These are phyloP conservation scores for Boeremia lycopersici DNA, from an alignment of 2,329 filamentous ascomycete species.

Conservation along the genomic window DNA sequence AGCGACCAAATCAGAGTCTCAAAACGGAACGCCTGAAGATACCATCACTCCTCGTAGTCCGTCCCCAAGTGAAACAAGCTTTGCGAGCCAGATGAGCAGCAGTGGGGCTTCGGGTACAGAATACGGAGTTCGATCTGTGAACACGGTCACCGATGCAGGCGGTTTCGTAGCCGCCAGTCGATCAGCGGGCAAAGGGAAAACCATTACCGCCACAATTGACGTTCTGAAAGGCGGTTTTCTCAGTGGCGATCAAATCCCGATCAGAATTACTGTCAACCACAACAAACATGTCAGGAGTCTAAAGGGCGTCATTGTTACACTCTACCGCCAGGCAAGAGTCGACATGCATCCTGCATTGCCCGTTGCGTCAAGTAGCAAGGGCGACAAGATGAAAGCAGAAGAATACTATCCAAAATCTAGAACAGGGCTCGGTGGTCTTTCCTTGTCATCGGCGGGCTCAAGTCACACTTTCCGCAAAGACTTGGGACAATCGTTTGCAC, in stretches of 20 bases:
- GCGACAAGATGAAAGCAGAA: slow-evolving; percentile 73
- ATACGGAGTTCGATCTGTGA: slow-evolving; percentile 48
- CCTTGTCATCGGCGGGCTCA: slow-evolving; percentile 82
- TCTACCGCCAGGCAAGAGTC: slow-evolving; percentile 89
- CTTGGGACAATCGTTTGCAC: slow-evolving; percentile 83
- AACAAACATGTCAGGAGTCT: slow-evolving; percentile 89
- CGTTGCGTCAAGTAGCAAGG: slow-evolving; percentile 66
- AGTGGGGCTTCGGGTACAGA: slow-evolving; percentile 54
- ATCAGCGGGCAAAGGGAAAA: slow-evolving; percentile 67
- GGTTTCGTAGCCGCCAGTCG: slow-evolving; percentile 48
- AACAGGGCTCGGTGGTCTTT: slow-evolving; percentile 84
- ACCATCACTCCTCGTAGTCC: slow-evolving; percentile 49
- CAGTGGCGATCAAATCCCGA: slow-evolving; percentile 79
- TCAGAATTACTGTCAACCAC: slow-evolving; percentile 83
- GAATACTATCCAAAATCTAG: slow-evolving; percentile 87
- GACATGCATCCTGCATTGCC: slow-evolving; percentile 75
- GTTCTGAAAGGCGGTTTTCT: slow-evolving; percentile 82
- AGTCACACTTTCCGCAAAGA: slow-evolving; percentile 96
- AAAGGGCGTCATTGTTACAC: slow-evolving; percentile 88
- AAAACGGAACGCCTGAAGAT: slow-evolving; percentile 36
- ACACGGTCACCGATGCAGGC: slow-evolving; percentile 58
- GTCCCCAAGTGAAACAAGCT: slow-evolving; percentile 55
- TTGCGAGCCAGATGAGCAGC: slow-evolving; percentile 63
- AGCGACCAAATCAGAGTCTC: slow-evolving; percentile 30
- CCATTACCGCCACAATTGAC: slow-evolving; percentile 86